phyloP scores from a whole-genome alignment of 805 yeast species.

The Saturnispora serradocipensis region DNA sequence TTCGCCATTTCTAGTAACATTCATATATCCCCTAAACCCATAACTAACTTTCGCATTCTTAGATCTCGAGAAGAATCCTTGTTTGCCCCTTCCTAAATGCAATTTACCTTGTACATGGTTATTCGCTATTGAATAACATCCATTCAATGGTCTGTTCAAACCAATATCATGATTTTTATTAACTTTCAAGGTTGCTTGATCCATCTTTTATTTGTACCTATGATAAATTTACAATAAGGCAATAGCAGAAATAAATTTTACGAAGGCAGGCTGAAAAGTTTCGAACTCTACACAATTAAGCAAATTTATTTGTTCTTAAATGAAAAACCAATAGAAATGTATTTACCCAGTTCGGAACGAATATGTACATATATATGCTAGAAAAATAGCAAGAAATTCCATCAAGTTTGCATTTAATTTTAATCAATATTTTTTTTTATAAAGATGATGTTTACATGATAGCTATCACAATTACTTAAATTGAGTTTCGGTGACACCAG shows the following conservation, averaged over 20 bases:
- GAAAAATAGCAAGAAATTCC: background rate
- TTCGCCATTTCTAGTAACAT: slow-evolving; percentile 3
- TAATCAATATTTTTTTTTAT: background rate
- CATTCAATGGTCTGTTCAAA: background rate
- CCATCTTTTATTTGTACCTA: background rate
- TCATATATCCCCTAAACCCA: slow-evolving; percentile 1
- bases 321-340: background rate
- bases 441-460: background rate
- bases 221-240: no score
- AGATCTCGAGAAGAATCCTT: background rate
- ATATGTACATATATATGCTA: no score
- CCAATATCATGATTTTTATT: background rate
- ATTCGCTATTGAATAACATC: slow-evolving; percentile 1
- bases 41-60: background rate
- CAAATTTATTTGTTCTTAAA: background rate
- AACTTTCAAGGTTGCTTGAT: background rate
- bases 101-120: background rate
- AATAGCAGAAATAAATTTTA: no score
- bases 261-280: background rate
- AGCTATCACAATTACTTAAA: slow-evolving; percentile 39
- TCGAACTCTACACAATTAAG: background rate
- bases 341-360: background rate
- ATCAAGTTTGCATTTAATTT: no score
- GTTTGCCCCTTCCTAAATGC: background rate
- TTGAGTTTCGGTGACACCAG: slow-evolving; percentile 96